Evolutionary conservation across 129 eudicot species (phyloP).

Genomic region (Scalesia atractyloides): DNA sequence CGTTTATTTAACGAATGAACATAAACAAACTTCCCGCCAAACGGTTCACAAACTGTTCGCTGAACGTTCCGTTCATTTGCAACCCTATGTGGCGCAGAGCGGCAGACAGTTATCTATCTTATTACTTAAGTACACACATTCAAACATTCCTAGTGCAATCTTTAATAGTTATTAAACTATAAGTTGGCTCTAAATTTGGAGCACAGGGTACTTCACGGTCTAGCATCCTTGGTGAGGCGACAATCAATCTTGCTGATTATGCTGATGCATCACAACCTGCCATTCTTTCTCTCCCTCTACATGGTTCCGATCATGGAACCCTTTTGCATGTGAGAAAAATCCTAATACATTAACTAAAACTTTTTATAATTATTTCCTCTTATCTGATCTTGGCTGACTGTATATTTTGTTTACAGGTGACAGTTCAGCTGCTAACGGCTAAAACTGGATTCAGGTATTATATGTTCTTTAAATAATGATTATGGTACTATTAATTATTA

Average conservation of each 20-base stretch:
- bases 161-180: constrained; percentile 8
- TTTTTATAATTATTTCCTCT: background rate
- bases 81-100: too few species aligned
- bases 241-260: constrained; percentile 89
- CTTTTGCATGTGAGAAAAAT: constrained; percentile 68
- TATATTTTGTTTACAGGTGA: constrained; percentile 59
- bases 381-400: background rate
- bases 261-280: constrained; percentile 89
- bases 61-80: too few species aligned
- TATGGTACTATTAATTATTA: constrained; percentile 7
- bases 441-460: constrained; percentile 96
- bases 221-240: constrained; percentile 93
- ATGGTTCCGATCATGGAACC: constrained; percentile 83
- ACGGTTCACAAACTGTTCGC: too few species aligned
- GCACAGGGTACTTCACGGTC: constrained; percentile 89
- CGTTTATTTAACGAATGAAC: too few species aligned
- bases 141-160: background rate
- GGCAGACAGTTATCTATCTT: too few species aligned
- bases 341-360: background rate
- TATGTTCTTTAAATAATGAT: constrained; percentile 12
- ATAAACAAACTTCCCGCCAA: too few species aligned
- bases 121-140: background rate
- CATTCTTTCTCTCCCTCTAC: constrained; percentile 68
- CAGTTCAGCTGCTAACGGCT: constrained; percentile 90
- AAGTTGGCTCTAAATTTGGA: constrained; percentile 11